Conservation (phyloP, 345 rosid genomes). For the Eucalyptus tenuipes region DNA sequence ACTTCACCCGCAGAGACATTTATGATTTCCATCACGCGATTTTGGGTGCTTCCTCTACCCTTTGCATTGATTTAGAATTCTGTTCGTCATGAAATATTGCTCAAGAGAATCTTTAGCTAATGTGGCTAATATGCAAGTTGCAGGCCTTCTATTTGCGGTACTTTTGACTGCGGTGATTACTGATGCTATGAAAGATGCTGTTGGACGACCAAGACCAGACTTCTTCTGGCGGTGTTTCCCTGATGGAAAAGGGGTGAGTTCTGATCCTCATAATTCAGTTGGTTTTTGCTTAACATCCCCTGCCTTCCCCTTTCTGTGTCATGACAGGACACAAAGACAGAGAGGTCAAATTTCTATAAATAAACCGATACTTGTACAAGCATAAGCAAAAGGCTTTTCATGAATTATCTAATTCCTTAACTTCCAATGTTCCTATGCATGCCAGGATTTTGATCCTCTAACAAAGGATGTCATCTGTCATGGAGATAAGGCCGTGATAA, state of each 20-base stretch:
- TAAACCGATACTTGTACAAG: neutral
- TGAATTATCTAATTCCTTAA: neutral
- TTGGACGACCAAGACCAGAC: slow-evolving; percentile 60
- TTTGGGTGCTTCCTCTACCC: slow-evolving; percentile 16
- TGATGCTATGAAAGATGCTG: slow-evolving; percentile 55
- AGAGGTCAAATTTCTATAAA: neutral
- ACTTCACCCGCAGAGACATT: slow-evolving; percentile 30
- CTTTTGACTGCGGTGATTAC: slow-evolving; percentile 49
- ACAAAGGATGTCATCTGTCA: slow-evolving; percentile 34
- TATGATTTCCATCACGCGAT: slow-evolving; percentile 62
- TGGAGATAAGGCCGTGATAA: slow-evolving; percentile 26
- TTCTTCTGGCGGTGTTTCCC: slow-evolving; percentile 64
- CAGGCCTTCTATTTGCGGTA: slow-evolving; percentile 37
- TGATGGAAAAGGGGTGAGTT: slow-evolving; percentile 31
- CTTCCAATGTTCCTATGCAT: neutral
- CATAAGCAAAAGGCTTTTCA: neutral
- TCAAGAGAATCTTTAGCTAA: neutral
- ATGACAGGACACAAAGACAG: neutral
- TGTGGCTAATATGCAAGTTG: neutral
- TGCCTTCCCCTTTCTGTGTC: neutral
- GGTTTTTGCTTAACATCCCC: neutral
- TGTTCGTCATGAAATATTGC: neutral
- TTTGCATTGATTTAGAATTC: neutral
- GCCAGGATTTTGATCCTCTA: slow-evolving; percentile 25
- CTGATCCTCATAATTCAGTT: neutral